Base-by-base conservation (phyloP, 2,329 filamentous ascomycete genomes). In the Salinomyces thailandicus region DNA sequence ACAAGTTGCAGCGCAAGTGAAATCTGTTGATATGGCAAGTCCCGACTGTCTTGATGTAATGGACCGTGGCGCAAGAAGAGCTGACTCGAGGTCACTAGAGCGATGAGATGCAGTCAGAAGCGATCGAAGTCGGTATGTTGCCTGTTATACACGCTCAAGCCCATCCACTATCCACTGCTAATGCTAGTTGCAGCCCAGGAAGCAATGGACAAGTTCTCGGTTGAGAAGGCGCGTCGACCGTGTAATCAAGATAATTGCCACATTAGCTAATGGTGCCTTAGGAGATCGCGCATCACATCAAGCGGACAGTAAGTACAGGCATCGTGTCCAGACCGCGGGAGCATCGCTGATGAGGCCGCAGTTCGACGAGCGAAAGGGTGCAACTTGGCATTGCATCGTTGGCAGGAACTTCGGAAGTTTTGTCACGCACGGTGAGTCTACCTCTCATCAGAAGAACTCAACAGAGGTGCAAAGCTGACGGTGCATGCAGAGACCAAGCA, bases 331-430 rank as follows among this genome's bases (percentile, higher is more conserved):
- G 6, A 3, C 17, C 13, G 12, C 31, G 4, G 13, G 18, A 6
- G 6, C n/a, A 24, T 5, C 13, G 16, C 33, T 39, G 15, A 43
- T 15, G 8, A 4, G 20, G 4, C 8, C 13, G 12, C 54, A 96
- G 89, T 96, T 98, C 56, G 91, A 98, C 62, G 83, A 85, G 56
- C 81, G 87, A 60, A 95, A 95, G 69, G 91, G 91, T 22, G 87
- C 89, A 45, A 98, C 91, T 61, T 98, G 89, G 91, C 91, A 98
- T 67, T 98, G 91, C 67, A 95, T 98, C 51, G 91, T 98, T 20
- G 91, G 91, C 46, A 77, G 91, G 51, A 96, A 98, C 72, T 98
- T 98, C 67, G 91, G 91, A 52, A 96, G 89, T 67, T 98, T 96
- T 53, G 91, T 98, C 35, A 98, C 91, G 27, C 91, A 98, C 58